phyloP scores from a whole-genome alignment of 169 alveolate genomes.

The Sarcocystis neurona region DNA sequence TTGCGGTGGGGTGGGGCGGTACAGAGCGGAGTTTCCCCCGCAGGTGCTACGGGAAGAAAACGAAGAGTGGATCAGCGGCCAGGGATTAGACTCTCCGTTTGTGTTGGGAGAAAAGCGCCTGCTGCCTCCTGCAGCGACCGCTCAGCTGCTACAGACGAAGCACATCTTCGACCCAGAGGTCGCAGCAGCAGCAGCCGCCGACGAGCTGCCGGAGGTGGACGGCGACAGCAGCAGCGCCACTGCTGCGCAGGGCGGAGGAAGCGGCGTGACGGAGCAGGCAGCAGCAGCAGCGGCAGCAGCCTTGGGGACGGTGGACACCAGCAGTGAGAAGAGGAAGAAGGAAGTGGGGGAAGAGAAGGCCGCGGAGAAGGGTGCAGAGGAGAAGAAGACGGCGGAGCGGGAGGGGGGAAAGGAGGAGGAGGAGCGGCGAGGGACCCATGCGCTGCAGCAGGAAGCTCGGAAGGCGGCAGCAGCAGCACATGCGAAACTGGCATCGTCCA shows the following conservation, averaged over 20 bases:
- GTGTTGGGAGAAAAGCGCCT: slow-evolving; percentile 1
- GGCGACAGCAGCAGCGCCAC: not conserved
- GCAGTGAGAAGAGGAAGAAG: too few species aligned
- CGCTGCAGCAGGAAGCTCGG: not conserved
- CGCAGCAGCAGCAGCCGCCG: not conserved
- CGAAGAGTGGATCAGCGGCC: slow-evolving; percentile 1
- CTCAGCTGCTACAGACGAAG: slow-evolving; percentile 19
- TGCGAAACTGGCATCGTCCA: not conserved
- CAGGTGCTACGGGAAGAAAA: slow-evolving; percentile 5
- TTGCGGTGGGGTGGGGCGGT: too few species aligned
- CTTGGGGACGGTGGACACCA: not conserved
- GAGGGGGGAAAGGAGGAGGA: too few species aligned
- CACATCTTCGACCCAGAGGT: not conserved
- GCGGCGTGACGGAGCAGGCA: not conserved
- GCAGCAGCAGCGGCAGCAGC: not conserved
- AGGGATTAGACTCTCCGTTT: slow-evolving; percentile 9
- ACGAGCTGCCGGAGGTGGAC: not conserved
- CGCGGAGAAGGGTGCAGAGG: too few species aligned
- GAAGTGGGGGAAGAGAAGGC: too few species aligned
- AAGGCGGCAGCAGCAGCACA: not conserved
- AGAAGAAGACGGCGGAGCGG: too few species aligned
- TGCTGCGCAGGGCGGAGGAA: not conserved
- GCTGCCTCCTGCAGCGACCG: slow-evolving; percentile 9
- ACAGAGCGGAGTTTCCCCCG: slow-evolving; percentile 26
- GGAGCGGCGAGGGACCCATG: too few species aligned